Evolutionary conservation across 2,329 filamentous ascomycete species (phyloP).

Genomic region (Alternaria arborescens): DNA sequence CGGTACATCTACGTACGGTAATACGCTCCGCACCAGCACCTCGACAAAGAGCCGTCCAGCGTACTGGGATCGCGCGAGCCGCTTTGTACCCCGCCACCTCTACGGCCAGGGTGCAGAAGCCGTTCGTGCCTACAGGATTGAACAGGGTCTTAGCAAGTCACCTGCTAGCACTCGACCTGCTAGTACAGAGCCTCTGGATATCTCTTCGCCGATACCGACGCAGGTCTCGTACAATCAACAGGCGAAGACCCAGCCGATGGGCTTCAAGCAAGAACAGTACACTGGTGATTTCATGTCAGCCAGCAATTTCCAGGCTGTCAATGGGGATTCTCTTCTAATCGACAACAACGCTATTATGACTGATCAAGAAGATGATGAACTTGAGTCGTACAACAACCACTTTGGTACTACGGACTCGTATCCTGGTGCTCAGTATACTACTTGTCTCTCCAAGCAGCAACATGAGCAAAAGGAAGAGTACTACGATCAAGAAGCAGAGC

Average conservation of each 20-base stretch:
- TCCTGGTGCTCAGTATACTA: background rate
- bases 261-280: slow-evolving; percentile 18
- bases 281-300: slow-evolving; percentile 19
- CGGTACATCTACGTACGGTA: slow-evolving; percentile 27
- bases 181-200: slow-evolving; percentile 29
- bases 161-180: slow-evolving; percentile 21
- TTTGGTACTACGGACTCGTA: slow-evolving; percentile 8
- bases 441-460: background rate
- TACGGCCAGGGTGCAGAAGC: slow-evolving; percentile 48
- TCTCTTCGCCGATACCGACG: slow-evolving; percentile 36
- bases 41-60: slow-evolving; percentile 32
- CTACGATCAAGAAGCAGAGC: slow-evolving; percentile 1
- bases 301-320: slow-evolving; percentile 18
- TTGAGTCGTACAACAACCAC: slow-evolving; percentile 13
- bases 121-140: slow-evolving; percentile 35
- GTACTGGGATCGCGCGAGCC: slow-evolving; percentile 42
- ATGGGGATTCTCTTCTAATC: slow-evolving; percentile 15
- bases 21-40: slow-evolving; percentile 20
- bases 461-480: background rate
- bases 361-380: slow-evolving; percentile 25
- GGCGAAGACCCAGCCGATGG: slow-evolving; percentile 13
- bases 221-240: slow-evolving; percentile 31
- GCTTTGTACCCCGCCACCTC: slow-evolving; percentile 48
- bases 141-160: slow-evolving; percentile 29
- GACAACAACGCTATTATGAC: slow-evolving; percentile 16